Base-by-base conservation (phyloP, 1,284 basidiomycete species). In the Cutaneotrichosporon cutaneum region DNA sequence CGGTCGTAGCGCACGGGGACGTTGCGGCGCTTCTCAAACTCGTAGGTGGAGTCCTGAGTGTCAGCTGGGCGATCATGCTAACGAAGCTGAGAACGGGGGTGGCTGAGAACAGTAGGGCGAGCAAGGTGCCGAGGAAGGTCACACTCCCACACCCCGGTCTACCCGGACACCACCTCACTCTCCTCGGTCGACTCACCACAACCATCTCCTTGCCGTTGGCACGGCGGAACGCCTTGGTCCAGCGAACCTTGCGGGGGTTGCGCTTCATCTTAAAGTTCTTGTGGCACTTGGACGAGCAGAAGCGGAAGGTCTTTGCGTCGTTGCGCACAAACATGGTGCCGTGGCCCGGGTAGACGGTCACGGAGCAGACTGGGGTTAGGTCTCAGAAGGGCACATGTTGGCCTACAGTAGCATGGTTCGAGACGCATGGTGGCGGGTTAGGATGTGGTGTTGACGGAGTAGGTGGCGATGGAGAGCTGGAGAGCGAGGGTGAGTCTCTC, bases 261-360 rank as follows among this genome's bases (percentile, higher is more conserved):
- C 96, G 90, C 84, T 99, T 99, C 95, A 99, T 97, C 82, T 97
- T 97, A 86, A 97, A 97, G 82, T 96, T 97, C 82, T 97, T 97
- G 80, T 95, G 91, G 77, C 93, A 98, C 90, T 97, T 97, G 75
- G 92, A 94, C 16, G 92, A 90, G 80, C 94, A 98, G 81, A 98
- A 97, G 56, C 94, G 85, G 81, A 97, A 98, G 66, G 92, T 88
- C 82, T 98, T 97, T 60, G 92, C 87, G 81, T 98, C 94, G 80
- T 98, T 98, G 66, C 94, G 85, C 62, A 98, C 94, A 75, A 98
- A 98, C 59, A 92, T 92, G 70, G 87, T 86, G 88, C 92, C 92
- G 76, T 95, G 92, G 14, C 94, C 94, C 6, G 94, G 95, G 78
- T 98, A 98, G 73, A 95, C 90, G 76, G 86, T 93, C 65, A 88